Evolutionary conservation across 768 basidiomycete species (phyloP).

Genomic region (Astraeus odoratus): DNA sequence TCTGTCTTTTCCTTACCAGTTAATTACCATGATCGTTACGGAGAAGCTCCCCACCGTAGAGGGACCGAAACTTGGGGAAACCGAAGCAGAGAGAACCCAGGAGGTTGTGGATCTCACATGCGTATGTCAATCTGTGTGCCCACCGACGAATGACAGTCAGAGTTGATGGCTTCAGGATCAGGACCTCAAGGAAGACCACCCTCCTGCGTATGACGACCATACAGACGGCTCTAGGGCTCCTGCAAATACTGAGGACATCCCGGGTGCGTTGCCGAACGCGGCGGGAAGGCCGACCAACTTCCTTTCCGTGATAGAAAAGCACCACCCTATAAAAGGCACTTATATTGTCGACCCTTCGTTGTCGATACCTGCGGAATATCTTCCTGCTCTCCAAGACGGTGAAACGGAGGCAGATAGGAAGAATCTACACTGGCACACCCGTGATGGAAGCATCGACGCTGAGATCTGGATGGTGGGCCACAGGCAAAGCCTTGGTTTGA

Average conservation of each 20-base stretch:
- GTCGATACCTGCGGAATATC: conserved; percentile 8
- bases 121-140: background rate
- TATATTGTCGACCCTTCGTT: conserved; percentile 13
- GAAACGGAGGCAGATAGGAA: conserved; percentile 27
- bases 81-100: background rate
- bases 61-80: too few species aligned
- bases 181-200: background rate
- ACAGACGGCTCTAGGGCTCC: background rate
- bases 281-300: conserved; percentile 8
- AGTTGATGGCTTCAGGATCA: background rate
- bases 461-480: conserved; percentile 32
- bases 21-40: background rate
- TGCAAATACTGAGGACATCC: background rate
- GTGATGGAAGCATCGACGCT: conserved; percentile 30
- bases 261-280: background rate
- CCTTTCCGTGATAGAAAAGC: conserved; percentile 3
- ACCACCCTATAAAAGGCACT: conserved; percentile 8
- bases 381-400: conserved; percentile 8
- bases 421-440: conserved; percentile 31
- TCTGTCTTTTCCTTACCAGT: too few species aligned
- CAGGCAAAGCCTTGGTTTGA: background rate
- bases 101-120: too few species aligned
- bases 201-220: conserved; percentile 6
- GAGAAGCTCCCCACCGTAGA: background rate
- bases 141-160: background rate